phyloP scores from a whole-genome alignment of 164 flowering plant genomes.

The Protea cynaroides region DNA sequence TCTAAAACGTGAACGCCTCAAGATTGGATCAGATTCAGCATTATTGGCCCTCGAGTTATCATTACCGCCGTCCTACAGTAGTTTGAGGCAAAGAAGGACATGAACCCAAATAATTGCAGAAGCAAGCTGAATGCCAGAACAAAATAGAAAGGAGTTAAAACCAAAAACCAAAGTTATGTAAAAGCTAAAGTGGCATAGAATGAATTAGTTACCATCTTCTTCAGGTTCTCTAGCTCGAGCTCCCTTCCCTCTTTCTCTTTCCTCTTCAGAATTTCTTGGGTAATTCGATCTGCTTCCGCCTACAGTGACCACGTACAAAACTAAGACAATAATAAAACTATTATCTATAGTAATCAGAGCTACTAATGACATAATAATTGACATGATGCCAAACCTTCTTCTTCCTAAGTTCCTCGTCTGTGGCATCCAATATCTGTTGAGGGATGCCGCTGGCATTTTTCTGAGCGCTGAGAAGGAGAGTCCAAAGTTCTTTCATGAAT shows the following conservation, averaged over 20 bases:
- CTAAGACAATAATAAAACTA: neutral
- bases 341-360: neutral
- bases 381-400: neutral
- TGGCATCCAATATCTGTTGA: constrained; percentile 87
- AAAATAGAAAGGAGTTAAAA: constrained; percentile 61
- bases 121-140: constrained; percentile 89
- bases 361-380: neutral
- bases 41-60: constrained; percentile 24
- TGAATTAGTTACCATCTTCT: constrained; percentile 58
- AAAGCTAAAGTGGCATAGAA: constrained; percentile 35
- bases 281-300: constrained; percentile 72
- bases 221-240: constrained; percentile 34
- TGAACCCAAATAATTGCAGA: constrained; percentile 99
- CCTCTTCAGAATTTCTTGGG: constrained; percentile 64
- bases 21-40: constrained; percentile 28
- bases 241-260: constrained; percentile 56
- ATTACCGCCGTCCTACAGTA: constrained; percentile 84
- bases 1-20: constrained; percentile 26
- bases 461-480: constrained; percentile 83
- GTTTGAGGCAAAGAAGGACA: constrained; percentile 98
- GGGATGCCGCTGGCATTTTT: constrained; percentile 91
- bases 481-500: constrained; percentile 98
- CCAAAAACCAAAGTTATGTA: constrained; percentile 24
- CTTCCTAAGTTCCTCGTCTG: neutral
- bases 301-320: constrained; percentile 16